Evolutionary conservation across 139 green algal genomes (phyloP).

Genomic region (Deuterostichococcus epilithicus): DNA sequence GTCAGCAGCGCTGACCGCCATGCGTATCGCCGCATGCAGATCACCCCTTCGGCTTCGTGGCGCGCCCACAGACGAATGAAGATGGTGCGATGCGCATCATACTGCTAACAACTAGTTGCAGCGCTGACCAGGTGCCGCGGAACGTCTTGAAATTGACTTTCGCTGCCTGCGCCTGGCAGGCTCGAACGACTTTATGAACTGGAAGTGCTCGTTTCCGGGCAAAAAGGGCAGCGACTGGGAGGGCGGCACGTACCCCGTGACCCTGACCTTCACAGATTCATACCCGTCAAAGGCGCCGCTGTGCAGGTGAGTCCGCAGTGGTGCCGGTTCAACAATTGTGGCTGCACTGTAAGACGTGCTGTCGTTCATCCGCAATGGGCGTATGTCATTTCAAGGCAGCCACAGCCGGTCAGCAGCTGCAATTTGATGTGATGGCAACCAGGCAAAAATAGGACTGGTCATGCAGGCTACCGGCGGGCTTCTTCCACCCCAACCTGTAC

Average conservation of each 20-base stretch:
- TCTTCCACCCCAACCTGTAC: conserved; percentile 21
- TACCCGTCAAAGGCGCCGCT: conserved; percentile 58
- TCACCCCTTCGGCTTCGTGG: conserved; percentile 61
- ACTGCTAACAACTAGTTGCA: neutral
- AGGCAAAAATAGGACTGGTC: too few relatives aligned
- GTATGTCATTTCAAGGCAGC: too few relatives aligned
- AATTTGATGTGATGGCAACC: too few relatives aligned
- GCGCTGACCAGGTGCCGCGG: neutral
- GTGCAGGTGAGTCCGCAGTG: conserved; percentile 8
- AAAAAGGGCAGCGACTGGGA: conserved; percentile 64
- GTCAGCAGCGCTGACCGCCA: neutral
- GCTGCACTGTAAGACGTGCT: too few relatives aligned
- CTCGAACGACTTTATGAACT: conserved; percentile 45
- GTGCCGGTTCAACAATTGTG: too few relatives aligned
- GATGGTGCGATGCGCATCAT: conserved; percentile 16
- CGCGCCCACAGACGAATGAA: conserved; percentile 28
- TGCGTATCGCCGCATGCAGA: conserved; percentile 14
- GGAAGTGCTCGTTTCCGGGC: conserved; percentile 59
- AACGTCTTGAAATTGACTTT: neutral
- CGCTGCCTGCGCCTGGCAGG: neutral
- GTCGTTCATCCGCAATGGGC: too few relatives aligned
- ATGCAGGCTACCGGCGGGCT: conserved; percentile 10
- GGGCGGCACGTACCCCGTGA: conserved; percentile 56
- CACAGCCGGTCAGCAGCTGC: too few relatives aligned
- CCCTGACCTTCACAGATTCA: conserved; percentile 45